Evolutionary conservation across 345 rosid species (phyloP), one percentile per base, ranked within the genome.

Genomic region (Gossypium mustelinum): DNA sequence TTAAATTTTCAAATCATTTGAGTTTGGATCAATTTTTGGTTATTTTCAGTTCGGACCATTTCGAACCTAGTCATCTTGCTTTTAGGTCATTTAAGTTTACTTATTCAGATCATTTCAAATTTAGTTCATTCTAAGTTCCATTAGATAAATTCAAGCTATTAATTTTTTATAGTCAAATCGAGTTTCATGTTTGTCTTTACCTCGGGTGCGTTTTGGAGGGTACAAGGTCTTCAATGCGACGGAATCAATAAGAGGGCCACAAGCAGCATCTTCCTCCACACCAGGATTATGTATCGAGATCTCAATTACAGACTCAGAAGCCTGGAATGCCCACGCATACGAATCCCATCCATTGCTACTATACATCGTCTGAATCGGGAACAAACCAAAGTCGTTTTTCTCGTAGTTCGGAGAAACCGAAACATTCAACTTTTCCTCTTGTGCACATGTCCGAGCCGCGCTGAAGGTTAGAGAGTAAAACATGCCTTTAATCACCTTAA

Each of bases 281-380:
- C 95, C 94, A 0, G 98, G 96, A 74, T 94, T 88, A 75, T 94
- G 99, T 68, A 94, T 74, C 1, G 82, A 75, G 73, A 94, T 72
- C 75, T 84, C 86, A 12, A 87, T 73, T 22, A 75, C 51, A 5
- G 80, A 39, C 6, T 77, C 82, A 25, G 84, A 84, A 4, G 98
- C 95, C 27, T 55, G 64, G 77, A 94, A 94, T 1, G 87, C 93
- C 97, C 98, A 89, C 0, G 97, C 62, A 68, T 86, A 94, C 0
- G 92, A 85, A 81, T 94, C 98, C 97, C 98, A 94, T 0, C 95
- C 97, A 34, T 81, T 85, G 79, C 92, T 88, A 17, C 97, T 89
- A 11, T 94, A 94, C 87, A 87, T 82, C 0, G 98, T 94, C 58
- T 94, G 97, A 65, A 94, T 85, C 0, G 97, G 97, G 39, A 94